Conservation (phyloP, 2,329 filamentous ascomycete species). For the Teratosphaeria zuluensis region DNA sequence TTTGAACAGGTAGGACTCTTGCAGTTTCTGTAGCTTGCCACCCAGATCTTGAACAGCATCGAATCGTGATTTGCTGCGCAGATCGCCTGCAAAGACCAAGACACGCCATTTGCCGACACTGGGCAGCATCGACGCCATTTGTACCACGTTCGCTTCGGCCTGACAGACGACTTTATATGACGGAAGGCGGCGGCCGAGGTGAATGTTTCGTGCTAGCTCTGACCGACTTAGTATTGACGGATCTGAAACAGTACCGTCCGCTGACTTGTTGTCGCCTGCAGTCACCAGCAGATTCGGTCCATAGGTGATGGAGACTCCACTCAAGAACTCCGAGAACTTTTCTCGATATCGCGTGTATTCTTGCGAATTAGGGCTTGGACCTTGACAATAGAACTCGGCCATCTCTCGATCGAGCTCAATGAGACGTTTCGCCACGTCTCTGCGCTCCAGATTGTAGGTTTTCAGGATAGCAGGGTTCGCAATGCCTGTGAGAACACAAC, state of each 20-base stretch:
- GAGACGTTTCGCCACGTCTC: conserved; percentile 51
- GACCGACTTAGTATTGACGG: neutral
- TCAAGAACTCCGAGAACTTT: conserved; percentile 4
- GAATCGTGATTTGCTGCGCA: neutral
- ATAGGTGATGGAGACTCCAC: conserved; percentile 3
- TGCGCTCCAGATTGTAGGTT: conserved; percentile 43
- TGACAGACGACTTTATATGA: conserved; percentile 8
- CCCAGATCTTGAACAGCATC: neutral
- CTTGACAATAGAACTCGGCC: conserved; percentile 9
- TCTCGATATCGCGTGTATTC: conserved; percentile 9
- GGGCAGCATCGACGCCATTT: conserved; percentile 6
- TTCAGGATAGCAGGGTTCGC: conserved; percentile 33
- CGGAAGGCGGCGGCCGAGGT: conserved; percentile 4
- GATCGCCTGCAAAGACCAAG: conserved; percentile 10
- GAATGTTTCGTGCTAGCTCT: neutral
- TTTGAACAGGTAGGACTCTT: neutral
- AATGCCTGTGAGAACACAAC: conserved; percentile 28
- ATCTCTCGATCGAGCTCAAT: conserved; percentile 45
- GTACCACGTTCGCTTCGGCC: conserved; percentile 1
- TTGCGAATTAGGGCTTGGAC: conserved; percentile 1
- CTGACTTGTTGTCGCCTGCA: neutral
- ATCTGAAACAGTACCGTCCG: neutral
- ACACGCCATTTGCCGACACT: conserved; percentile 12
- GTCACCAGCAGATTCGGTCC: neutral
- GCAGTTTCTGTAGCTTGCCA: neutral